These are phyloP conservation scores for Paramicrosporidium saccamoebae DNA, from an alignment of 371 early-diverging fungal genomes.

Conservation along the genomic window DNA sequence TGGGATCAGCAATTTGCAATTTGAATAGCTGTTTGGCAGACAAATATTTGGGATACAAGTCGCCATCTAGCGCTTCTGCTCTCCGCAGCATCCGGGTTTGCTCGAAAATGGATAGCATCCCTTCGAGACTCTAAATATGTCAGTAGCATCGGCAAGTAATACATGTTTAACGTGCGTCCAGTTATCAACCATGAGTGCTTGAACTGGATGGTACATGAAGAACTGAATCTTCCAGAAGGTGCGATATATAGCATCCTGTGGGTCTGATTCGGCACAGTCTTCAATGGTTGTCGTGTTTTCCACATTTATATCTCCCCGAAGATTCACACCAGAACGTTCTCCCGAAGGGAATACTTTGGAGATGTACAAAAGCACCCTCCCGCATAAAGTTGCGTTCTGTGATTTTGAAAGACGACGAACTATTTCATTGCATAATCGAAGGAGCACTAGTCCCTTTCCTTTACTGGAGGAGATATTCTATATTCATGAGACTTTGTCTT, in stretches of 20 bases:
- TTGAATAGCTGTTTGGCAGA: slow-evolving; percentile 18
- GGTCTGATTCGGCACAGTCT: slow-evolving; percentile 7
- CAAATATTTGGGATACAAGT: slow-evolving; percentile 29
- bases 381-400: slow-evolving; percentile 34
- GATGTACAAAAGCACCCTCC: slow-evolving; percentile 40
- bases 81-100: slow-evolving; percentile 1
- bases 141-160: background rate
- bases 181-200: no score
- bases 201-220: slow-evolving; percentile 9
- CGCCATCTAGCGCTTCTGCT: slow-evolving; percentile 6
- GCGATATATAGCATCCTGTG: slow-evolving; percentile 3
- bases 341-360: slow-evolving; percentile 36
- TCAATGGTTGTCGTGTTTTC: slow-evolving; percentile 25
- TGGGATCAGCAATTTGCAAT: slow-evolving; percentile 19
- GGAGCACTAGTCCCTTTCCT: slow-evolving; percentile 41
- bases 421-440: slow-evolving; percentile 45
- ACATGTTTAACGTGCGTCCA: no score
- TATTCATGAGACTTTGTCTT: no score
- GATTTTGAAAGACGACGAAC: slow-evolving; percentile 39
- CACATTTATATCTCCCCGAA: slow-evolving; percentile 37
- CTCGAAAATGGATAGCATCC: slow-evolving; percentile 1
- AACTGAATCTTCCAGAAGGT: slow-evolving; percentile 2
- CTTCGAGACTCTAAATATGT: background rate
- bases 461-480: slow-evolving; percentile 25
- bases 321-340: slow-evolving; percentile 51